These are phyloP conservation scores for Marasmius fiardii DNA, from an alignment of 1,284 basidiomycete species.

Conservation along the genomic window DNA sequence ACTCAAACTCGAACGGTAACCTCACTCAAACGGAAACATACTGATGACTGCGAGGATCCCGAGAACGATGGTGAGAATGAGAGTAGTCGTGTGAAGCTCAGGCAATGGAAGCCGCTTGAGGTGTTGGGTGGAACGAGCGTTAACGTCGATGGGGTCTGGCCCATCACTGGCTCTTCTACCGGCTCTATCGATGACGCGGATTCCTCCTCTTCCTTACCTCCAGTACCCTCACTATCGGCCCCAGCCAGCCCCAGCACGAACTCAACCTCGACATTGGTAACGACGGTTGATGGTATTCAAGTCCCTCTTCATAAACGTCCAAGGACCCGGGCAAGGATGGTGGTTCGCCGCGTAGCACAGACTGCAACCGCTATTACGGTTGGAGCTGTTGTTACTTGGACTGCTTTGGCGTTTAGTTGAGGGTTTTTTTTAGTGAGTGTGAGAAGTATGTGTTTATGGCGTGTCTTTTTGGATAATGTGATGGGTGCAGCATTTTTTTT, in stretches of 20 bases:
- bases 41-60: no score
- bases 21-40: conserved; percentile 43
- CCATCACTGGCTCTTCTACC: not conserved
- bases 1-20: conserved; percentile 21
- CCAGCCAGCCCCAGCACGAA: no score
- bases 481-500: no score
- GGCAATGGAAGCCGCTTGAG: not conserved
- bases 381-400: conserved; percentile 67
- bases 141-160: not conserved
- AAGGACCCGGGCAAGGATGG: conserved; percentile 30
- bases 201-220: no score
- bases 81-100: not conserved
- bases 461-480: no score
- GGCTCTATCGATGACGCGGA: not conserved
- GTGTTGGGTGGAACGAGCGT: not conserved
- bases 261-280: conserved; percentile 5
- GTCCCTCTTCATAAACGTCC: conserved; percentile 31
- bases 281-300: conserved; percentile 9
- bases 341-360: conserved; percentile 41
- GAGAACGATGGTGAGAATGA: conserved; percentile 22
- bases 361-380: conserved; percentile 57
- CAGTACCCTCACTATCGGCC: no score
- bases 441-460: no score
- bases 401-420: conserved; percentile 61
- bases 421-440: no score